Base-by-base conservation (phyloP, 1,284 basidiomycete genomes). In the Cryptococcus neoformans region DNA sequence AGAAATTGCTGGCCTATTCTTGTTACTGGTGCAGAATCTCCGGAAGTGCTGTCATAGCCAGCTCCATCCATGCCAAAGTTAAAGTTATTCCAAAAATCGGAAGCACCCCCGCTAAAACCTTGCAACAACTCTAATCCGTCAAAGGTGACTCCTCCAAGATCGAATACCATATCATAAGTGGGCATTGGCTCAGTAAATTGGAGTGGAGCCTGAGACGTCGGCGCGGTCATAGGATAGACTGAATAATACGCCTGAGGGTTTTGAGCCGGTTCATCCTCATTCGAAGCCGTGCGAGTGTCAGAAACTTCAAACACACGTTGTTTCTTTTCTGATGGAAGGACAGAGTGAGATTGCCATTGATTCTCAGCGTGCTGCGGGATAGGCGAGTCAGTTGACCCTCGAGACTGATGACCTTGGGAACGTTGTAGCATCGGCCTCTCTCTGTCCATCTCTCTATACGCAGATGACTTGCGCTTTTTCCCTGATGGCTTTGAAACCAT, bases 91-190 rank as follows among this genome's bases (percentile, higher is more conserved):
- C 69, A 72, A 40, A 71, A 61, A 11, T 50, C 58, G 0, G 62
- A 50, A 0, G 66, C 55, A 11, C 63, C 63, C 38, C 60, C 63
- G 8, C 66, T 62, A 60, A 76, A 76, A 2, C 72, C 74, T 53
- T 73, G 73, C 14, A 76, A 58, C 62, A 76, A 67, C 50, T 74
- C 73, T 28, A 74, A 62, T 6, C 70, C 72, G 59, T 76, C 72
- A 58, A 76, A 76, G 37, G 60, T 69, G 42, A 76, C 70, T 38
- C 69, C 74, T n/a, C 70, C 70, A 21, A 76, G 60, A 55, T 76
- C 74, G 57, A 76, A 76, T 2, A 58, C 37, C 17, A 57, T 51
- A 37, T 65, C 64, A 38, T 56, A 54, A 3, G 35, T 11, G 0
- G 48, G 9, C 10, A 47, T 17, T 8, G 14, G 12, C 17, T 34